These are phyloP conservation scores for Monosporascus cannonballus DNA, from an alignment of 2,329 filamentous ascomycete species.

Conservation along the genomic window DNA sequence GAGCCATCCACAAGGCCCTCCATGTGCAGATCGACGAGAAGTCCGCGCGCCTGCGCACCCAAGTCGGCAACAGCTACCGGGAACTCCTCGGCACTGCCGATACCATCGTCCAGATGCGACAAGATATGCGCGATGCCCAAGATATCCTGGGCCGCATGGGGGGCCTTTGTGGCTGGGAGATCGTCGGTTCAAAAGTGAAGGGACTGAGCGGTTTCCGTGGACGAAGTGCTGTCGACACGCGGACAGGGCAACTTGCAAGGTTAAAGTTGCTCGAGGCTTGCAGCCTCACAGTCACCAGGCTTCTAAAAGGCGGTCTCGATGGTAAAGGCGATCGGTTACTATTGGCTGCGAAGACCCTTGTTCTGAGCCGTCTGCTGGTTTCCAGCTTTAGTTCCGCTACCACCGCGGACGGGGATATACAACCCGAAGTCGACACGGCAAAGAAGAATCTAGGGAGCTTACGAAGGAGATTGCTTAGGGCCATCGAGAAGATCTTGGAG, in stretches of 20 bases:
- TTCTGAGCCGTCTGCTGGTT: constrained; percentile 68
- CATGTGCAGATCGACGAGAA: constrained; percentile 58
- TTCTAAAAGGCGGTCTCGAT: constrained; percentile 37
- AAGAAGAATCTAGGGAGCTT: constrained; percentile 58
- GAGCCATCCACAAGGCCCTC: constrained; percentile 54
- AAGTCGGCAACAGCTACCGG: constrained; percentile 68
- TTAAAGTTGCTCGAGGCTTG: constrained; percentile 47
- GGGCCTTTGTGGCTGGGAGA: constrained; percentile 65
- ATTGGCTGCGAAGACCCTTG: constrained; percentile 63
- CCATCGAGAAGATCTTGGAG: constrained; percentile 64
- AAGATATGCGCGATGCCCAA: constrained; percentile 70
- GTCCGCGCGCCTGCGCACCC: constrained; percentile 53
- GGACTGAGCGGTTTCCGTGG: constrained; percentile 46
- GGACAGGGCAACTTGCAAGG: constrained; percentile 31
- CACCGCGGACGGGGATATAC: constrained; percentile 25
- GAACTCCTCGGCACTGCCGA: constrained; percentile 89
- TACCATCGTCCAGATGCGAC: constrained; percentile 85
- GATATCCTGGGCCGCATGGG: constrained; percentile 66
- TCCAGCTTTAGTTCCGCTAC: constrained; percentile 59
- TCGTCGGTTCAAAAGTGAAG: constrained; percentile 59
- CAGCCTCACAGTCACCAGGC: constrained; percentile 39
- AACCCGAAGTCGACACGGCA: constrained; percentile 48
- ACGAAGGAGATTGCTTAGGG: constrained; percentile 56
- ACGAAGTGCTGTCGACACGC: constrained; percentile 16
- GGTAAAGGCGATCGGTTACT: constrained; percentile 46